Conservation (phyloP, 345 rosid species). For the Lepidium didymum region DNA sequence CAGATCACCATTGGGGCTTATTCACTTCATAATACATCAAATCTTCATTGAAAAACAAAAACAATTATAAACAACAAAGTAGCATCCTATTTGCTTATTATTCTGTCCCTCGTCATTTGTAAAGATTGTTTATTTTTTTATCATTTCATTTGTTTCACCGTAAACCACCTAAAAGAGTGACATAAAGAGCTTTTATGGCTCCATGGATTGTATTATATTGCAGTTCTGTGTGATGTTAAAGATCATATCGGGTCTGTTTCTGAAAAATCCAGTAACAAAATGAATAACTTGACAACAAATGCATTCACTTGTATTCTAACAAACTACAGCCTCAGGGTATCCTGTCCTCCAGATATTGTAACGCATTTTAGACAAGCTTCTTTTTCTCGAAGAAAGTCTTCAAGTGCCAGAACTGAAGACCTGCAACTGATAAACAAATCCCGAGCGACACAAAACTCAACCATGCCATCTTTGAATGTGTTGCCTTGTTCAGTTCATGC, state of each 20-base stretch:
- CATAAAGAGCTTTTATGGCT: neutral
- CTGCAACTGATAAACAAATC: slow-evolving; percentile 69
- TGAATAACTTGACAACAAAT: neutral
- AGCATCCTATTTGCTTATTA: slow-evolving; percentile 10
- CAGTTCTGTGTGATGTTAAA: neutral
- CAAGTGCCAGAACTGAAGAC: slow-evolving; percentile 75
- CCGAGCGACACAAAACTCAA: slow-evolving; percentile 53
- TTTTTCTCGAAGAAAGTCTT: slow-evolving; percentile 83
- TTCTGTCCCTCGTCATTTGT: slow-evolving; percentile 15
- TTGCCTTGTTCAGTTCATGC: slow-evolving; percentile 63
- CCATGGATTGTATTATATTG: slow-evolving; percentile 2
- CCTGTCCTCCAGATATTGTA: neutral
- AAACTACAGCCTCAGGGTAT: neutral
- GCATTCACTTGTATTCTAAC: neutral
- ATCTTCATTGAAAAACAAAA: neutral
- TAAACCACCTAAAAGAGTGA: neutral
- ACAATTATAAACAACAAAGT: slow-evolving; percentile 1
- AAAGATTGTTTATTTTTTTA: slow-evolving; percentile 16
- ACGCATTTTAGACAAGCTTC: slow-evolving; percentile 50
- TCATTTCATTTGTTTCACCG: neutral
- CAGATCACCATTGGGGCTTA: slow-evolving; percentile 81
- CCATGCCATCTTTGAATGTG: slow-evolving; percentile 57
- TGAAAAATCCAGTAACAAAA: neutral
- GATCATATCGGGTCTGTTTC: neutral
- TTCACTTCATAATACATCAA: slow-evolving; percentile 45